These are phyloP conservation scores for Sindora glabra DNA, from an alignment of 306 rosid genomes.

Conservation along the genomic window DNA sequence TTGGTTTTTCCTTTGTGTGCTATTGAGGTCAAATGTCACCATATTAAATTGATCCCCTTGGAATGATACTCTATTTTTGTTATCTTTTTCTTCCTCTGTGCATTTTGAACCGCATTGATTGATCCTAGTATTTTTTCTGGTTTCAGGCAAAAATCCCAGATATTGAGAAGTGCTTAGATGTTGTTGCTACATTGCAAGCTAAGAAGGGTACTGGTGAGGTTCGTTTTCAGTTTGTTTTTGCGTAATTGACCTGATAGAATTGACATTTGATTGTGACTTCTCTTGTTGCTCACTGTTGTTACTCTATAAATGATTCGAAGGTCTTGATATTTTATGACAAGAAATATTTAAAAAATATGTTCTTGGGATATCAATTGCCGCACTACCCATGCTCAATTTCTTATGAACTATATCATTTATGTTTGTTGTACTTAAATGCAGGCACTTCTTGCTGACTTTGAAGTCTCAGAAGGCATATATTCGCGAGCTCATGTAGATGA, in stretches of 20 bases:
- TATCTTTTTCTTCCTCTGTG: neutral
- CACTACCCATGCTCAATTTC: neutral
- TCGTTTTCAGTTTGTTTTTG: slow-evolving; percentile 33
- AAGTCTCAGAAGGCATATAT: slow-evolving; percentile 80
- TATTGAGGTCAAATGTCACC: no score
- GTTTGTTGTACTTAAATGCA: slow-evolving; percentile 21
- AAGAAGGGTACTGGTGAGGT: slow-evolving; percentile 98
- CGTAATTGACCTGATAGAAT: no score
- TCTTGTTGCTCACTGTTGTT: no score
- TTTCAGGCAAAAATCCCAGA: slow-evolving; percentile 94
- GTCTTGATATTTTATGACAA: no score
- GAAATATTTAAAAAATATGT: no score
- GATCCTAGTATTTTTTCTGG: slow-evolving; percentile 19
- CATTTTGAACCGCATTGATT: neutral
- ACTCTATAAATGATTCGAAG: no score
- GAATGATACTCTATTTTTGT: no score
- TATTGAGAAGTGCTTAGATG: slow-evolving; percentile 82
- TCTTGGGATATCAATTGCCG: neutral
- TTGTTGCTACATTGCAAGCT: slow-evolving; percentile 75
- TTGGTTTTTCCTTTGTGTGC: no score
- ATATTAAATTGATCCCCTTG: no score
- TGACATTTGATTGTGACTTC: no score
- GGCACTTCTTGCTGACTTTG: slow-evolving; percentile 81
- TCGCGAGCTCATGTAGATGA: slow-evolving; percentile 53
- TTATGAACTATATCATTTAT: neutral